Base-by-base conservation (phyloP, 2,329 filamentous ascomycete species). In the Ophiostoma pallidulum region DNA sequence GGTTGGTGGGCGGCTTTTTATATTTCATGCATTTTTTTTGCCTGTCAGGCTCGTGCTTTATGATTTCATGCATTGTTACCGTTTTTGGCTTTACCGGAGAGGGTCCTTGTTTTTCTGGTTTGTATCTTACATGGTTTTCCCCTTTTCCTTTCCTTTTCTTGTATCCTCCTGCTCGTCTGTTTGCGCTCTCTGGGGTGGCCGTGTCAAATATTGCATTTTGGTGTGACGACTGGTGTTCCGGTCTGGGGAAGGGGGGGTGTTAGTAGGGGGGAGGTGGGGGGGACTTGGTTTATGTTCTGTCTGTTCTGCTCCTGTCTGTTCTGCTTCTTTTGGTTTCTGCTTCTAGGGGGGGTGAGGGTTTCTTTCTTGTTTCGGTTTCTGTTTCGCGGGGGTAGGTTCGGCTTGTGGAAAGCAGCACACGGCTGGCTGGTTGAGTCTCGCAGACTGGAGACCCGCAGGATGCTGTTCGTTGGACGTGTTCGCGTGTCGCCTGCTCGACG, bases 151-250 rank as follows among this genome's bases (percentile, higher is more conserved):
- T n/a, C n/a, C 5, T 42, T 41, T 2, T 35, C 18, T 24, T 14
- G 13, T 18, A n/a, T 13, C 18, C 22, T 24, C 19, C 19, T 37
- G 37, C 24, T 10, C 43, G 39, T 41, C 39, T 38, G n/a, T 35
- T 37, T 40, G 36, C 26, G 14, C 33, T 24, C 32, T 39, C 26
- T 10, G 29, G 41, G 33, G 41, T 20, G 47, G 47, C 31, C 20
- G 18, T 44, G 28, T 44, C 47, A 35, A 29, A 44, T 36, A 9
- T 29, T 24, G 26, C 41, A 44, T 40, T 35, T 33, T 20, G 47
- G 36, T 38, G 36, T 41, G 28, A 40, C 35, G 41, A 44, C 35
- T 39, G 47, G 47, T 48, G 47, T 48, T 48, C 22, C 18, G 28
- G 47, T 41, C 12, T 39, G 47, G 41, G 13, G 16, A 16, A 14